These are phyloP conservation scores for Ochetophila trinervis DNA, from an alignment of 306 rosid species.

Conservation along the genomic window DNA sequence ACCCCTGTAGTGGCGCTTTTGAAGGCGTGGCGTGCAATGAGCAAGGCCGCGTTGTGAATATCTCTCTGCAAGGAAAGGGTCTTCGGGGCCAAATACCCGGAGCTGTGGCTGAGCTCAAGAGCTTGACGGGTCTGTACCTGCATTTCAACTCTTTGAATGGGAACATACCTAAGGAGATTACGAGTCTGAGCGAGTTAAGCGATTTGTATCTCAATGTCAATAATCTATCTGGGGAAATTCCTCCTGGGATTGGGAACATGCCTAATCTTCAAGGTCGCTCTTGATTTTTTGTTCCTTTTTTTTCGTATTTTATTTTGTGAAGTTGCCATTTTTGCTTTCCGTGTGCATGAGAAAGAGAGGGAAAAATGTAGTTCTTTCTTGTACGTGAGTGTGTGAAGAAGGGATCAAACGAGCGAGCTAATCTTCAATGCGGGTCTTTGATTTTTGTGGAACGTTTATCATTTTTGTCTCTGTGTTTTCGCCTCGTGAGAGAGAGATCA, in stretches of 20 bases:
- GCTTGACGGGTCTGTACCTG: conserved; percentile 50
- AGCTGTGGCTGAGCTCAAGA: conserved; percentile 40
- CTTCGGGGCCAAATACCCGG: conserved; percentile 39
- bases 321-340: neutral
- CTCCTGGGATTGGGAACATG: conserved; percentile 39
- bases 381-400: too few relatives aligned
- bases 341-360: neutral
- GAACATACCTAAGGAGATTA: conserved; percentile 38
- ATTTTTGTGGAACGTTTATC: too few relatives aligned
- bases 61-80: conserved; percentile 54
- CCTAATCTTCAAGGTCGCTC: conserved; percentile 46
- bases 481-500: too few relatives aligned
- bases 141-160: conserved; percentile 52
- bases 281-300: neutral
- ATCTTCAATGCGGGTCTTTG: too few relatives aligned
- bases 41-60: conserved; percentile 37
- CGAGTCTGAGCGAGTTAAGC: conserved; percentile 30
- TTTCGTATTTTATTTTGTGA: neutral
- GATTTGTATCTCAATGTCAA: conserved; percentile 55
- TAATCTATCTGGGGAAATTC: conserved; percentile 46
- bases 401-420: too few relatives aligned
- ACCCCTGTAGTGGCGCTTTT: conserved; percentile 42
- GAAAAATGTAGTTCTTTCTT: too few relatives aligned
- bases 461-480: too few relatives aligned
- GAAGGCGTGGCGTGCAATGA: conserved; percentile 59